Evolutionary conservation across 1,284 basidiomycete species (phyloP).

Genomic region (Thelephora terrestris): DNA sequence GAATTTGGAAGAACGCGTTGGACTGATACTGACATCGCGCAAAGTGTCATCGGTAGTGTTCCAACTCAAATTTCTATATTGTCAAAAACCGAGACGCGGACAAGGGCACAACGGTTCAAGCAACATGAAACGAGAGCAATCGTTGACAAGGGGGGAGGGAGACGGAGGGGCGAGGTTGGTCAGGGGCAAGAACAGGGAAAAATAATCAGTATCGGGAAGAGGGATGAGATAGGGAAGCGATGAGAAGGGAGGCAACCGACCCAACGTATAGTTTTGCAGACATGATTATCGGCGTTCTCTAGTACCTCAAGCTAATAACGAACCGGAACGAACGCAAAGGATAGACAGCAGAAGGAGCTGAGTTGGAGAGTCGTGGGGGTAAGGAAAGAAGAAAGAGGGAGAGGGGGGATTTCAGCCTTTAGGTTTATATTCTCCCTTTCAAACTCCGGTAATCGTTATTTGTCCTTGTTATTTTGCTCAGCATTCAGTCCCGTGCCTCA

Average conservation of each 20-base stretch:
- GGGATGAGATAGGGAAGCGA: background rate
- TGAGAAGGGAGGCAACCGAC: constrained; percentile 41
- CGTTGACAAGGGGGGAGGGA: background rate
- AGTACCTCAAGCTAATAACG: constrained; percentile 35
- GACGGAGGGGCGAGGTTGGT: background rate
- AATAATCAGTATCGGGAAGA: background rate
- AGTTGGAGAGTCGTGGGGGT: background rate
- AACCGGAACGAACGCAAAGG: constrained; percentile 17
- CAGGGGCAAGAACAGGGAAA: background rate
- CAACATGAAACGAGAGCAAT: constrained; percentile 1
- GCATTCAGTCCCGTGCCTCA: too few relatives aligned
- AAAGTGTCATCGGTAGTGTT: constrained; percentile 89
- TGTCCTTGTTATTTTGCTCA: background rate
- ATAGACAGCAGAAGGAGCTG: background rate
- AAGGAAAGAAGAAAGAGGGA: background rate
- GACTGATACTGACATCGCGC: constrained; percentile 66
- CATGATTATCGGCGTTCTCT: constrained; percentile 39
- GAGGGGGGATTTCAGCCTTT: background rate
- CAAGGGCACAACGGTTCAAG: background rate
- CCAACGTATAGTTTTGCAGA: constrained; percentile 79
- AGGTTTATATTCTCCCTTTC: background rate
- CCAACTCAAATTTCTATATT: constrained; percentile 82
- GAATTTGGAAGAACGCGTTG: constrained; percentile 28
- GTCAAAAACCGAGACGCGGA: constrained; percentile 28
- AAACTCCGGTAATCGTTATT: constrained; percentile 1